Conservation (phyloP, 2,329 filamentous ascomycete species). For the Trichoderma arundinaceum region DNA sequence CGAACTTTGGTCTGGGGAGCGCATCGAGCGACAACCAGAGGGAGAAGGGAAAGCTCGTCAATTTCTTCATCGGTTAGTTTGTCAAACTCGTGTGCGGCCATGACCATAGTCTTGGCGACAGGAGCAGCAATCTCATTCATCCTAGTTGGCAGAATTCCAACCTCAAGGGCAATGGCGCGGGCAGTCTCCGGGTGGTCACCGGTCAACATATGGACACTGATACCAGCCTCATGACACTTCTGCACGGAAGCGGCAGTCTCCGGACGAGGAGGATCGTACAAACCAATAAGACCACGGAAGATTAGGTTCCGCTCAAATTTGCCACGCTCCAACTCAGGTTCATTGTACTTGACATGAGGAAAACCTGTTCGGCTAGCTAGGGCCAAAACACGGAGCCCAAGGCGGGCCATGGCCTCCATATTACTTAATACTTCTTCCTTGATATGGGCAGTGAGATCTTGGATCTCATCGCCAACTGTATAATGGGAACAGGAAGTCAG, state of each 20-base stretch:
- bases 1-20: background rate
- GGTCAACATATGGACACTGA: background rate
- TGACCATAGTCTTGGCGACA: background rate
- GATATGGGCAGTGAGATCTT: background rate
- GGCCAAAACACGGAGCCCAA: background rate
- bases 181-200: background rate
- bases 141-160: background rate
- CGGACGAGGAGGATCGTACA: background rate
- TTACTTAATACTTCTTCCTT: background rate
- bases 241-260: background rate
- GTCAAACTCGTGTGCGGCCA: background rate
- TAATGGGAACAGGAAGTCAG: background rate
- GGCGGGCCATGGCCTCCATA: background rate
- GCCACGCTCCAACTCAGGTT: background rate
- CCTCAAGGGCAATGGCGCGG: background rate
- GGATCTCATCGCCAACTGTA: too few species aligned
- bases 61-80: background rate
- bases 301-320: background rate
- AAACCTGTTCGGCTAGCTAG: background rate
- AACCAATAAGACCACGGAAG: background rate
- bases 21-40: background rate
- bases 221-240: background rate
- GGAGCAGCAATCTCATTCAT: background rate
- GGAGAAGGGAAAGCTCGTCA: background rate
- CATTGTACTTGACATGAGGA: background rate